These are phyloP conservation scores for Sporisorium iseilematis-ciliati DNA, from an alignment of 1,284 basidiomycete genomes.

Conservation along the genomic window DNA sequence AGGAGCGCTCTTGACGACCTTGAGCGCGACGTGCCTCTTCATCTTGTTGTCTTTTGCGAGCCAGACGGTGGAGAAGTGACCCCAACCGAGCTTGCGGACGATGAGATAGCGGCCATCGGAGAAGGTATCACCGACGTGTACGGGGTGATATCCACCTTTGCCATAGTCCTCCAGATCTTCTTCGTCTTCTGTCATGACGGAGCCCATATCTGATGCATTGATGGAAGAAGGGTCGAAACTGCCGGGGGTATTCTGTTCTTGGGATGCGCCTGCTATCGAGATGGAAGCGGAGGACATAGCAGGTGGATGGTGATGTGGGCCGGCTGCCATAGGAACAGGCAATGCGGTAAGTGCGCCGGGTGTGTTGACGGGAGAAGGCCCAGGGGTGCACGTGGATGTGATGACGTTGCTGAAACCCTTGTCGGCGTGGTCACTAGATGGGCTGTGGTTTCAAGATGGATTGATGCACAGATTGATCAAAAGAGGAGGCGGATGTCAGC, in stretches of 20 bases:
- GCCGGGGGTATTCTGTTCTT: conserved; percentile 40
- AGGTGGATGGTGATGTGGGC: conserved; percentile 33
- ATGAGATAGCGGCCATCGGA: conserved; percentile 89
- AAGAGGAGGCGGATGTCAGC: not conserved
- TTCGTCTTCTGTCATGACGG: conserved; percentile 71
- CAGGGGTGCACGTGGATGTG: conserved; percentile 57
- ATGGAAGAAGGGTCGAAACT: conserved; percentile 49
- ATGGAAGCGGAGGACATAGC: conserved; percentile 41
- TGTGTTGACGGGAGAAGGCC: conserved; percentile 54
- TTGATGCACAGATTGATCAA: not conserved
- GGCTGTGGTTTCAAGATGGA: conserved; percentile 13
- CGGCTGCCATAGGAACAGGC: conserved; percentile 49
- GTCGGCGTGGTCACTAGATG: conserved; percentile 34
- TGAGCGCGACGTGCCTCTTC: conserved; percentile 95
- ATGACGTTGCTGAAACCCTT: conserved; percentile 54
- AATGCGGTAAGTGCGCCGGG: conserved; percentile 44
- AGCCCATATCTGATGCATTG: conserved; percentile 56
- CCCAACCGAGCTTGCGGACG: conserved; percentile 97
- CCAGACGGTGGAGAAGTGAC: conserved; percentile 81
- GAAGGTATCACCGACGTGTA: conserved; percentile 93
- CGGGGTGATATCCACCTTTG: conserved; percentile 85
- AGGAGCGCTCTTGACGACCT: conserved; percentile 97
- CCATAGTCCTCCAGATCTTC: conserved; percentile 71
- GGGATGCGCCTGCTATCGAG: conserved; percentile 45
- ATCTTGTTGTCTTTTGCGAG: conserved; percentile 75